Conservation (phyloP, 331 rosid genomes). For the Quercus lobata region DNA sequence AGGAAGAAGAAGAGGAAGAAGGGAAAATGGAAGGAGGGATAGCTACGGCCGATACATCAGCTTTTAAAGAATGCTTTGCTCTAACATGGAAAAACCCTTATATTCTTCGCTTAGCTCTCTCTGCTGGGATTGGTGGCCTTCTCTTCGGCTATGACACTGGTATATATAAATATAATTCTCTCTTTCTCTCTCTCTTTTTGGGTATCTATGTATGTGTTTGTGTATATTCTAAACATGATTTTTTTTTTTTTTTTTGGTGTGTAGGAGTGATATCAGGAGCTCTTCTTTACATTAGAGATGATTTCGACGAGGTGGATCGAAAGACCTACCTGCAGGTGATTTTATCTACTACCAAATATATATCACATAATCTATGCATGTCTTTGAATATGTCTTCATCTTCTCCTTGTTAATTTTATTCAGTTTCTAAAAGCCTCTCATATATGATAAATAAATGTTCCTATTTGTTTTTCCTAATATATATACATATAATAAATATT, state of each 20-base stretch:
- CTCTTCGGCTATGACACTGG: slow-evolving; percentile 71
- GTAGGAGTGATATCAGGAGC: slow-evolving; percentile 75
- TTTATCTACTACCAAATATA: neutral
- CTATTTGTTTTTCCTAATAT: too few relatives aligned
- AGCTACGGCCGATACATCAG: slow-evolving; percentile 44
- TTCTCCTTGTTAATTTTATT: neutral
- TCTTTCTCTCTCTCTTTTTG: neutral
- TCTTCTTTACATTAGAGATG: slow-evolving; percentile 58
- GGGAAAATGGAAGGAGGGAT: slow-evolving; percentile 52
- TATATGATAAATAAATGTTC: neutral
- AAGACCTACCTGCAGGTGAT: slow-evolving; percentile 58
- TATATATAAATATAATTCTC: neutral
- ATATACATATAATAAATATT: too few relatives aligned
- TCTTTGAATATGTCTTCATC: neutral
- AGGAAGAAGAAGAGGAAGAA: too few relatives aligned
- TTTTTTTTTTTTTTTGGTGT: neutral
- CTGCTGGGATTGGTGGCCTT: slow-evolving; percentile 77
- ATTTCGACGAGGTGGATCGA: slow-evolving; percentile 39
- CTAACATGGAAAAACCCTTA: slow-evolving; percentile 66
- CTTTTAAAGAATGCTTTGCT: slow-evolving; percentile 68
- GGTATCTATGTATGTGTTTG: neutral
- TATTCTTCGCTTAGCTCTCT: slow-evolving; percentile 71
- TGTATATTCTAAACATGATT: neutral
- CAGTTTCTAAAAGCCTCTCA: neutral
- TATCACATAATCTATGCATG: neutral